Evolutionary conservation across 495 filamentous ascomycete species (phyloP).

Genomic region (Hyaloscypha variabilis): DNA sequence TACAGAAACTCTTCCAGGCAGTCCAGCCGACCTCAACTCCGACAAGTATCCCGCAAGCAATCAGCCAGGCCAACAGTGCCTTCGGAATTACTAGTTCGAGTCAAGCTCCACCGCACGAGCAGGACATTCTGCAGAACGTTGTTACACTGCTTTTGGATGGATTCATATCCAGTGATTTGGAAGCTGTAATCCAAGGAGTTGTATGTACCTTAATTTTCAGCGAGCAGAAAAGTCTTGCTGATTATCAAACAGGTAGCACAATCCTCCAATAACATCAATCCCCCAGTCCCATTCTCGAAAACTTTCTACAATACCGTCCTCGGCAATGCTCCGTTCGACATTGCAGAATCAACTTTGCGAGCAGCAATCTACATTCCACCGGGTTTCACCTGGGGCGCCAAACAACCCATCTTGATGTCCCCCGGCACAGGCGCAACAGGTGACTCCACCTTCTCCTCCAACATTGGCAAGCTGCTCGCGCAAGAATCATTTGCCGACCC

Average conservation of each 20-base stretch:
- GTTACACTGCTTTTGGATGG: slow-evolving; percentile 16
- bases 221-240: neutral
- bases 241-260: slow-evolving; percentile 7
- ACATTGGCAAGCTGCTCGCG: slow-evolving; percentile 45
- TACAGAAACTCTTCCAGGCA: slow-evolving; percentile 21
- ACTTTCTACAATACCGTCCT: slow-evolving; percentile 15
- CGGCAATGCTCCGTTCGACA: slow-evolving; percentile 45
- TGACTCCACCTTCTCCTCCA: slow-evolving; percentile 40
- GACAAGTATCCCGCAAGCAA: slow-evolving; percentile 12
- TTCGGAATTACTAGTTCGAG: slow-evolving; percentile 5
- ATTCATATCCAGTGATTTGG: slow-evolving; percentile 19
- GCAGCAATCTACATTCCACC: slow-evolving; percentile 46
- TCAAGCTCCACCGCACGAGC: neutral
- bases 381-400: slow-evolving; percentile 41
- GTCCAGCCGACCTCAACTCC: slow-evolving; percentile 17
- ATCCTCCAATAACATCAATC: slow-evolving; percentile 25
- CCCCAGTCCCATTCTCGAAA: slow-evolving; percentile 37
- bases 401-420: slow-evolving; percentile 45
- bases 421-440: slow-evolving; percentile 49
- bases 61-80: neutral
- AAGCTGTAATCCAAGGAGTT: slow-evolving; percentile 11
- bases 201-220: slow-evolving; percentile 7
- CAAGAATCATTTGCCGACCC: slow-evolving; percentile 39
- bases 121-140: slow-evolving; percentile 23
- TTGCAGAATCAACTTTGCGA: slow-evolving; percentile 41